phyloP scores from a whole-genome alignment of 257 asterid species.

The Verbena officinalis region DNA sequence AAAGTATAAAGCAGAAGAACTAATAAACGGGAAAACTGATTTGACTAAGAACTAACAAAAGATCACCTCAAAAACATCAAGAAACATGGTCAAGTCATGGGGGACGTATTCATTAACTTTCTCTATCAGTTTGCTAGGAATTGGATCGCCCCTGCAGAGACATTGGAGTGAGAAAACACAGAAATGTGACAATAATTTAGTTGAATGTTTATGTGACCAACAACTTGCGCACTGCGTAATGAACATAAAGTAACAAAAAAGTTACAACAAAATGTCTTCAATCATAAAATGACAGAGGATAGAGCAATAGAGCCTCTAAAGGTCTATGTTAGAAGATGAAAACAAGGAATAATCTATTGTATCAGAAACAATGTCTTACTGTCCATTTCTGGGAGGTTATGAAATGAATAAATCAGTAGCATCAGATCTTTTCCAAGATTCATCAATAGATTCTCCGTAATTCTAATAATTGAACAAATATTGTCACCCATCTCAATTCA shows the following conservation, averaged over 20 bases:
- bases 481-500: background rate
- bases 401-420: background rate
- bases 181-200: slow-evolving; percentile 19
- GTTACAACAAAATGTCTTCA: background rate
- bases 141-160: slow-evolving; percentile 88
- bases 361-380: background rate
- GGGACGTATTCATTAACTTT: slow-evolving; percentile 85
- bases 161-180: slow-evolving; percentile 28
- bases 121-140: slow-evolving; percentile 73
- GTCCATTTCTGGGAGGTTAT: slow-evolving; percentile 1
- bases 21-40: slow-evolving; percentile 19
- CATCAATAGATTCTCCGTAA: slow-evolving; percentile 1
- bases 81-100: slow-evolving; percentile 51
- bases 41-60: slow-evolving; percentile 17
- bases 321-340: background rate
- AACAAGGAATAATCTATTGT: background rate
- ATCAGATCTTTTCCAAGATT: background rate
- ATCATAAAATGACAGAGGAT: background rate
- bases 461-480: background rate
- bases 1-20: slow-evolving; percentile 10
- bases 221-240: background rate
- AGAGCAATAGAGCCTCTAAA: background rate
- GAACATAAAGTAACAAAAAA: background rate
- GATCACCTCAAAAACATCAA: slow-evolving; percentile 57
- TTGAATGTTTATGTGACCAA: background rate